Conservation (phyloP, 768 basidiomycete genomes). For the Chalciporus pseudorubinellus region DNA sequence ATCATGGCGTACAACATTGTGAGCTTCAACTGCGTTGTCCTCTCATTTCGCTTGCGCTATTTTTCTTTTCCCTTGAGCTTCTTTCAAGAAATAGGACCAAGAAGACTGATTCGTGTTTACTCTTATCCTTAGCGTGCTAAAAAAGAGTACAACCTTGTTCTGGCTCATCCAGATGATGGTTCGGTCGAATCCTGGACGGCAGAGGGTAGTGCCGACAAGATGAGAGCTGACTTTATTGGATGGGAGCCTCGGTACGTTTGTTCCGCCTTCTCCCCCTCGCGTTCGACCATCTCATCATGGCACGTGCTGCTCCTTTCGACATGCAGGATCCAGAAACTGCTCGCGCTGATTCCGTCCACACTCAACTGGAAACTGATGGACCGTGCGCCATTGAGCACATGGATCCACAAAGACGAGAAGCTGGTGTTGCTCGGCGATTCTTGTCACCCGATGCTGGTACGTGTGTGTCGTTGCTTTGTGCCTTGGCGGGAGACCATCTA, state of each 20-base stretch:
- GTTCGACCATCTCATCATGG: constrained; percentile 3
- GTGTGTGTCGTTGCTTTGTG: not conserved
- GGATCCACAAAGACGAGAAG: constrained; percentile 45
- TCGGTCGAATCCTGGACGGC: constrained; percentile 46
- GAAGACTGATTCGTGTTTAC: not conserved
- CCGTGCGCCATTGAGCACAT: constrained; percentile 44
- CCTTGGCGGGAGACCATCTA: not conserved
- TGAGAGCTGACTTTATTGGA: constrained; percentile 44
- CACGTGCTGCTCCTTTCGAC: not conserved
- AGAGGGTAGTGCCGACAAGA: constrained; percentile 42
- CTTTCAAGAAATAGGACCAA: not conserved
- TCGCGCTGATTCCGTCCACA: constrained; percentile 44
- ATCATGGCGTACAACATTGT: constrained; percentile 47
- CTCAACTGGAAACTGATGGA: constrained; percentile 50
- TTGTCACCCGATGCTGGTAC: constrained; percentile 53
- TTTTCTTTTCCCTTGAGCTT: not conserved
- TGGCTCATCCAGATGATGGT: constrained; percentile 40
- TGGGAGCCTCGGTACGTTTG: constrained; percentile 48
- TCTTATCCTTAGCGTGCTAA: constrained; percentile 28
- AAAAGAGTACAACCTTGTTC: constrained; percentile 45
- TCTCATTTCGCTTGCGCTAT: not conserved
- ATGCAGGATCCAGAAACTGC: constrained; percentile 44
- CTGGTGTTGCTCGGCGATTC: constrained; percentile 52
- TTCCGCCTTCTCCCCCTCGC: not conserved
- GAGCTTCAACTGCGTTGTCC: not conserved